Conservation (phyloP, 257 asterid species). For the Agastache rugosa region DNA sequence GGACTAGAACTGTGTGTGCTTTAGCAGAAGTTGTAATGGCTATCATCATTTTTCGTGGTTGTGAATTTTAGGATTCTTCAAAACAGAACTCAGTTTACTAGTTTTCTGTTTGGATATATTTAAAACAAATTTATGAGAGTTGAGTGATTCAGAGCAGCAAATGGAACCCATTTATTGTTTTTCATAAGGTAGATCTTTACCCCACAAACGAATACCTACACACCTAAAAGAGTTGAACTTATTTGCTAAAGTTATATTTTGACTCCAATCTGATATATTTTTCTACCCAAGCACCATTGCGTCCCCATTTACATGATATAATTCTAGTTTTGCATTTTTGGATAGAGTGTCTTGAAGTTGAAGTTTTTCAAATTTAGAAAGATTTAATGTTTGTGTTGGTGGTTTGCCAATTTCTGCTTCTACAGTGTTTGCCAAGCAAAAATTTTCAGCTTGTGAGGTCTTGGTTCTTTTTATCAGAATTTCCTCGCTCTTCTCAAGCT, state of each 20-base stretch:
- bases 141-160: background rate
- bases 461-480: slow-evolving; percentile 5
- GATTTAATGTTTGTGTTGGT: background rate
- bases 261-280: background rate
- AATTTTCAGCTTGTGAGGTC: background rate
- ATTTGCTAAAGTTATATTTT: slow-evolving; percentile 9
- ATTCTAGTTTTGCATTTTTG: background rate
- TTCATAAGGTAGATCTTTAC: background rate
- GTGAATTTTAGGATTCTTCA: background rate
- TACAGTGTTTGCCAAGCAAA: background rate
- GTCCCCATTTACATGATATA: background rate
- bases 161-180: background rate
- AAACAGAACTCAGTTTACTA: background rate
- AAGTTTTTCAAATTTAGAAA: background rate
- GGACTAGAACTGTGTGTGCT: background rate
- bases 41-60: background rate
- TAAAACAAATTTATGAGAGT: slow-evolving; percentile 12
- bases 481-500: slow-evolving; percentile 12
- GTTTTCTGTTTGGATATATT: slow-evolving; percentile 16
- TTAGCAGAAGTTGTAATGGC: background rate
- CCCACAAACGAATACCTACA: slow-evolving; percentile 1
- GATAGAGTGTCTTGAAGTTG: background rate
- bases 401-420: slow-evolving; percentile 14
- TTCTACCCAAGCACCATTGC: background rate
- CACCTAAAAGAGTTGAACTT: background rate